Percentiles rank a stretch among this genome's conserved stretches.
phyloP scores from a whole-genome alignment of 2,329 filamentous ascomycete genomes.

The Mariannaea elegans region DNA sequence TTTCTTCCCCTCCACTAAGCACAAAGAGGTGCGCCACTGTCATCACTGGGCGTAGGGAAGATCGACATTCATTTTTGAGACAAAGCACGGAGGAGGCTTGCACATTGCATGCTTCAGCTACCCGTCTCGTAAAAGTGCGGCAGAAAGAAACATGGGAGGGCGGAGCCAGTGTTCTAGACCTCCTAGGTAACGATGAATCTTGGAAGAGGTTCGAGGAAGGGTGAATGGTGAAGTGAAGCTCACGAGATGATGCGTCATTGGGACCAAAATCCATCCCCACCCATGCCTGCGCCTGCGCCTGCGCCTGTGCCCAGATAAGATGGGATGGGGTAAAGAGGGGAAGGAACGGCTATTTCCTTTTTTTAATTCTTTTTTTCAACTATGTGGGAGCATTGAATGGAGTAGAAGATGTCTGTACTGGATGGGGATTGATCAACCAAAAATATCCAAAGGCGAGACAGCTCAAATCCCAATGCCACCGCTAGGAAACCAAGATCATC shows the following conservation, averaged over 20 bases:
- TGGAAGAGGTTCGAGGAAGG: neutral
- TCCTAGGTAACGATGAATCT: neutral
- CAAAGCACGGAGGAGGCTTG: constrained; percentile 1
- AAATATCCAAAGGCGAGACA: neutral
- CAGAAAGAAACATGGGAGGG: too few species aligned
- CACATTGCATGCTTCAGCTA: constrained; percentile 1
- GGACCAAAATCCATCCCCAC: neutral
- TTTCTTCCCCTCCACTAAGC: neutral
- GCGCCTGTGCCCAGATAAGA: neutral
- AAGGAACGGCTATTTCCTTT: neutral
- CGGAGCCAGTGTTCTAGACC: neutral
- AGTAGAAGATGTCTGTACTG: too few species aligned
- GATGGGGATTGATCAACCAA: too few species aligned
- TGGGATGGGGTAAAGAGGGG: neutral
- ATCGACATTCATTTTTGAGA: constrained; percentile 3
- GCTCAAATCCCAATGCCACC: neutral
- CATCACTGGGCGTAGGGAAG: constrained; percentile 6
- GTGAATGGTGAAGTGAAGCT: neutral
- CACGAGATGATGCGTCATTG: constrained; percentile 1
- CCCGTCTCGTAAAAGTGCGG: neutral
- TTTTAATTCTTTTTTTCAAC: too few species aligned
- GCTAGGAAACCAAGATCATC: too few species aligned
- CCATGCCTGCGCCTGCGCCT: neutral
- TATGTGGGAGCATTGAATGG: too few species aligned
- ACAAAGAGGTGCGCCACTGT: neutral